Evolutionary conservation across 371 early-diverging fungal genomes (phyloP), one percentile per base, ranked within the genome.

Genomic region (Nosema muscidifuracis): DNA sequence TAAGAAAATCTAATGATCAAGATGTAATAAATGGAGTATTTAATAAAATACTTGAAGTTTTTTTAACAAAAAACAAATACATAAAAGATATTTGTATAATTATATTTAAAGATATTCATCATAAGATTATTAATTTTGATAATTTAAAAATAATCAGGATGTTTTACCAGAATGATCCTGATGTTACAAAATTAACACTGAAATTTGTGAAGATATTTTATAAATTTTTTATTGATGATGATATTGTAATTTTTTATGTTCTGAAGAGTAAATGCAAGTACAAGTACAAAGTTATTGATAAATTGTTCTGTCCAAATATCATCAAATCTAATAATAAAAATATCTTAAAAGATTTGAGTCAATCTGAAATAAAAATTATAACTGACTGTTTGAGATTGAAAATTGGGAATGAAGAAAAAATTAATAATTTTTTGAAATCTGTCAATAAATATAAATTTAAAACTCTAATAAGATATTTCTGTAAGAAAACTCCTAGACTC

Each of bases 151-250:
- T 71, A 26, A 51, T 61, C 1, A 24, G 56, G 9, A 53, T 71
- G 63, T 71, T 71, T 62, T 71, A 71, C 30, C 33, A 47, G 3
- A 71, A 61, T 63, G 71, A 71, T 42, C 26, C 33, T 24, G 56
- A 53, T 18, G 47, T 71, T 6, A 62, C 16, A 30, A 31, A 40
- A 42, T 30, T 71, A 10, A 31, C 34, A 7, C 31, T 71, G 22
- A 61, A 38, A 36, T 71, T 63, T 63, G 40, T 71, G 10, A 12
- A 34, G 15, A 51, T 71, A 3, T 71, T 71, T 62, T 60, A 53
- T n/a, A 43, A 40, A 36, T 71, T 71, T 42, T 71, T 61, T 40
- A 61, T 40, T 24, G 38, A 53, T 18, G 56, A 71, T n/a, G 61
- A 63, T 16, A 62, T 51, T 16, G 43, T 63, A 0, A 24, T 63